Base-by-base conservation (phyloP, 306 rosid species). In the Hippophae rhamnoides region DNA sequence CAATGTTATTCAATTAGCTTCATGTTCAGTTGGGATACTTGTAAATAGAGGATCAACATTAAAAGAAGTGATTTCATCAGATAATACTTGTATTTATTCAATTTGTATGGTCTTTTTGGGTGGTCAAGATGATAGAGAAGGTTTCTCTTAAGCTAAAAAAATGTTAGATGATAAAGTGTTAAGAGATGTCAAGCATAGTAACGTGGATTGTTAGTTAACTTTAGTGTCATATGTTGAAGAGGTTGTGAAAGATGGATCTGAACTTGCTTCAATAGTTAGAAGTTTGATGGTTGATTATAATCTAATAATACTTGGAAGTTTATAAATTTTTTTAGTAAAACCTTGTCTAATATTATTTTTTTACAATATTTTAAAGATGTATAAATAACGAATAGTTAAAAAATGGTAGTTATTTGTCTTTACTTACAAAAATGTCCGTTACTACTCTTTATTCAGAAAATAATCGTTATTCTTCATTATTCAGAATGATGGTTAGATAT, bases 111-210 rank as follows among this genome's bases (percentile, higher is more conserved):
- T 89, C 40, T 86, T 74, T 81, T 43, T 89, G 38, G 97, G 87
- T 13, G 97, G 97, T 0, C 69, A 65, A 42, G 95, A 86, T 7
- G 93, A 86, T 13, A 72, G 87, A 41, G 97, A 89, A 56, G 86
- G 87, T 0, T 41, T 89, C 10, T 53, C 51, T 2, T 64, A 75
- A 1, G 82, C 89, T 0, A 80, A 72, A 62, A 70, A 82, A 9
- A 6, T 69, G 48, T 52, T 69, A 12, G 74, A 69, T 43, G 40
- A 61, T 6, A 68, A 69, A 58, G 46, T 62, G 51, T 43, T 62
- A 68, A 62, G 62, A 47, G 74, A 69, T 3, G 7, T 62, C 7
- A 62, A 18, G 42, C 9, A 54, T 7, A 49, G 1, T 8, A 38
- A 5, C 38, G 31, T 60, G 6, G 54, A 47, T 5, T 10, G 14